These are phyloP conservation scores for Dictyophora rubrovolvata DNA, from an alignment of 768 basidiomycete genomes.

Conservation along the genomic window DNA sequence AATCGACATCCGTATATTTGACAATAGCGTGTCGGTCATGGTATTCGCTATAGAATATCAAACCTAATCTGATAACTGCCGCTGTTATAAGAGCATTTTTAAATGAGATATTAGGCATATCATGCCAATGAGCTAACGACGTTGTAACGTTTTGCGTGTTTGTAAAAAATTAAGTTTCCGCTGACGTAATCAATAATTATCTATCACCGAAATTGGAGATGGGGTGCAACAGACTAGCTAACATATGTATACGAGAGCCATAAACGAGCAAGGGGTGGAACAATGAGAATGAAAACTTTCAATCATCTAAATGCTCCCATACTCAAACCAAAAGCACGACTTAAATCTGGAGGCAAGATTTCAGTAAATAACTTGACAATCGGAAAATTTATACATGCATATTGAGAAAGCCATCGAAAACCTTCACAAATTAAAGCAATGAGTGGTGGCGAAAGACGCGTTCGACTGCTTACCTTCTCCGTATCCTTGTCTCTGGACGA, in stretches of 20 bases:
- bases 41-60: slow-evolving; percentile 84
- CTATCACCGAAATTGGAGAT: no score
- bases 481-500: slow-evolving; percentile 97
- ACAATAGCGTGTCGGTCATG: slow-evolving; percentile 74
- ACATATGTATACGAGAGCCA: neutral
- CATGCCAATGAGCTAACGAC: neutral
- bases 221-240: no score
- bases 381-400: slow-evolving; percentile 42
- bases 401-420: slow-evolving; percentile 97
- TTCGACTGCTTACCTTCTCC: slow-evolving; percentile 62
- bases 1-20: slow-evolving; percentile 98
- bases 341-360: slow-evolving; percentile 16
- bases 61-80: slow-evolving; percentile 47
- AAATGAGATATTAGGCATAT: slow-evolving; percentile 30
- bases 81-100: slow-evolving; percentile 43
- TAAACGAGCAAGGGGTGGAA: neutral
- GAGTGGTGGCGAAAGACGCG: neutral
- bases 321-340: neutral
- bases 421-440: slow-evolving; percentile 30
- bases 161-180: no score
- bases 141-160: no score
- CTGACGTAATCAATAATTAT: no score
- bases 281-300: no score
- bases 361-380: neutral
- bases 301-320: no score